Evolutionary conservation across 1,284 basidiomycete genomes (phyloP).

Genomic region (Rhodotorula sp.): DNA sequence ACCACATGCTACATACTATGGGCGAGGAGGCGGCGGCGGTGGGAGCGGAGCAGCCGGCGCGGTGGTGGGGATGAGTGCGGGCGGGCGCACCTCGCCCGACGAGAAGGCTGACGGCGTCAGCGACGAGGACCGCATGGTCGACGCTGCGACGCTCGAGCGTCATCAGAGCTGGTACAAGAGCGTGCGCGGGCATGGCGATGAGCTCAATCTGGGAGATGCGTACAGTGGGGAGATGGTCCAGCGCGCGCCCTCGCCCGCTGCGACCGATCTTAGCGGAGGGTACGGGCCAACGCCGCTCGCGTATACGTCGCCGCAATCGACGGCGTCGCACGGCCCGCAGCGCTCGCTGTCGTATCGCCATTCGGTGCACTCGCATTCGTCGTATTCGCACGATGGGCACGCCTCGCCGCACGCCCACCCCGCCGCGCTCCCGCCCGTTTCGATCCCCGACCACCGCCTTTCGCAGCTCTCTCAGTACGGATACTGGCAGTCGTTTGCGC

Average conservation of each 20-base stretch:
- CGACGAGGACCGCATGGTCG: slow-evolving; percentile 21
- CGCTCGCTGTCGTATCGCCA: slow-evolving; percentile 18
- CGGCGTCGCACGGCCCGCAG: neutral
- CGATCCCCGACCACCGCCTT: slow-evolving; percentile 11
- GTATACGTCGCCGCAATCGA: neutral
- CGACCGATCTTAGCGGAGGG: neutral
- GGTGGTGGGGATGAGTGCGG: neutral
- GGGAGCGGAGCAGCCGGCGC: slow-evolving; percentile 1
- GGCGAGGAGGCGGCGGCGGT: neutral
- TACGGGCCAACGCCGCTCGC: neutral
- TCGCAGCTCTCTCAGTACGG: slow-evolving; percentile 2
- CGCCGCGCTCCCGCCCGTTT: slow-evolving; percentile 6
- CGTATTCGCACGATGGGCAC: slow-evolving; percentile 18
- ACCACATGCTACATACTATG: slow-evolving; percentile 9
- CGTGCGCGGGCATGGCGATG: neutral
- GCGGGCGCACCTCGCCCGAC: neutral
- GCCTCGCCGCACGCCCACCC: neutral
- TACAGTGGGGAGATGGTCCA: neutral
- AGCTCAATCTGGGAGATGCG: slow-evolving; percentile 5
- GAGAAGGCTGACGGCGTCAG: slow-evolving; percentile 6
- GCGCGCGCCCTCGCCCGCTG: neutral
- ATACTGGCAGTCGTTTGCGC: slow-evolving; percentile 5
- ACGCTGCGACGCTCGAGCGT: slow-evolving; percentile 22
- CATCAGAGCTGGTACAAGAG: slow-evolving; percentile 29
- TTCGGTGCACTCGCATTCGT: slow-evolving; percentile 16